Percentiles rank a stretch among this genome's conserved stretches.
These are phyloP conservation scores for Apophysomyces trapeziformis DNA, from an alignment of 371 early-diverging fungal species.

Conservation along the genomic window DNA sequence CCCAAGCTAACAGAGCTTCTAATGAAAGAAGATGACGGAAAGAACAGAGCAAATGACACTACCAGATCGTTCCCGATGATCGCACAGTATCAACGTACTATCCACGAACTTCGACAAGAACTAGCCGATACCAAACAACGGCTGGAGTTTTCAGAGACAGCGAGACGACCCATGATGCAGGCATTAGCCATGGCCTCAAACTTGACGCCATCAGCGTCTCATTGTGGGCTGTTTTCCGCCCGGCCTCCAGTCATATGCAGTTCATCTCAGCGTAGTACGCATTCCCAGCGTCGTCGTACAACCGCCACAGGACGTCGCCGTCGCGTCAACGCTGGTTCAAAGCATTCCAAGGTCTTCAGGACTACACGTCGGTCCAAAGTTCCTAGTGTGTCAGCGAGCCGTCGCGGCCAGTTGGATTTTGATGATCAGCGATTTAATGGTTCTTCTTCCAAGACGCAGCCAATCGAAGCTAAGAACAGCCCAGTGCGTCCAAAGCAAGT, in stretches of 20 bases:
- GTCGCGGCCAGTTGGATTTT: neutral
- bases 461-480: neutral
- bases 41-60: constrained; percentile 1
- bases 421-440: neutral
- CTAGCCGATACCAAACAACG: constrained; percentile 37
- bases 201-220: neutral
- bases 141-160: constrained; percentile 28
- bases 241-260: neutral
- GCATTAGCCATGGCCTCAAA: neutral
- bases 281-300: constrained; percentile 11
- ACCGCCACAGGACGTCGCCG: constrained; percentile 1
- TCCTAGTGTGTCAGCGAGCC: constrained; percentile 9
- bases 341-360: constrained; percentile 17
- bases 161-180: constrained; percentile 4
- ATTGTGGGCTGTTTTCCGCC: neutral
- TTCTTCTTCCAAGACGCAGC: neutral
- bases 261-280: neutral
- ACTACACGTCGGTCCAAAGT: constrained; percentile 27
- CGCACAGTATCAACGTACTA: constrained; percentile 50
- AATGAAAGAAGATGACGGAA: neutral
- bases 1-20: constrained; percentile 17
- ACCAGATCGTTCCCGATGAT: constrained; percentile 45
- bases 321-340: neutral
- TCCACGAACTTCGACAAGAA: constrained; percentile 49
- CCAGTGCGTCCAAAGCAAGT: neutral